Conservation (phyloP, 768 basidiomycete genomes). For the Calvatia gigantea region DNA sequence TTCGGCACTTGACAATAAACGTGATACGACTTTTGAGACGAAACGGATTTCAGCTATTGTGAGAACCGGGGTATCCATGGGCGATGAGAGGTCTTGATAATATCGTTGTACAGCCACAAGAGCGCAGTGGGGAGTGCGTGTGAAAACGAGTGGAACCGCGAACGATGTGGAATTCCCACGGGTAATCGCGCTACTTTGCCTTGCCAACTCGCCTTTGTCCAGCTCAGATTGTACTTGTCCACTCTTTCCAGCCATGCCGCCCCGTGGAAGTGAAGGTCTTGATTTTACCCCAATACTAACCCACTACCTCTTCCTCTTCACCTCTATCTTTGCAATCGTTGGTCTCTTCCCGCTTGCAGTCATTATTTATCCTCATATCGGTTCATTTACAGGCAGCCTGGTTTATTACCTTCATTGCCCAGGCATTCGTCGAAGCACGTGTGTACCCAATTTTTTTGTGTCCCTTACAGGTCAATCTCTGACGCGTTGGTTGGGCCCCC, state of each 20-base stretch:
- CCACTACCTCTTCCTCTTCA: constrained; percentile 89
- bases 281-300: constrained; percentile 88
- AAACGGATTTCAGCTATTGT: constrained; percentile 5
- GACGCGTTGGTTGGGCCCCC: constrained; percentile 7
- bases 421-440: constrained; percentile 62
- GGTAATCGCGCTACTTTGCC: constrained; percentile 13
- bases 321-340: constrained; percentile 77
- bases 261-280: constrained; percentile 60
- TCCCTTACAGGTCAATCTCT: background rate
- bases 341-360: constrained; percentile 28
- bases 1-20: constrained; percentile 1
- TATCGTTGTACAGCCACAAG: too few species aligned
- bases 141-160: constrained; percentile 24
- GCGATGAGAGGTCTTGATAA: constrained; percentile 13
- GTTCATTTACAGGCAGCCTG: constrained; percentile 54
- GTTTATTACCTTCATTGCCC: constrained; percentile 76
- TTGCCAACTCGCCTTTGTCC: constrained; percentile 14
- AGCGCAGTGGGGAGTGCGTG: too few species aligned
- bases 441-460: constrained; percentile 14
- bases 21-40: background rate
- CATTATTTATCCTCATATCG: constrained; percentile 10
- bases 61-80: background rate
- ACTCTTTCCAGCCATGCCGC: constrained; percentile 37
- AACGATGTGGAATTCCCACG: constrained; percentile 6
- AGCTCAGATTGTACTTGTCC: background rate